Evolutionary conservation across 441 rosid species (phyloP), one percentile per base, ranked within the genome.

Genomic region (Corymbia citriodora): DNA sequence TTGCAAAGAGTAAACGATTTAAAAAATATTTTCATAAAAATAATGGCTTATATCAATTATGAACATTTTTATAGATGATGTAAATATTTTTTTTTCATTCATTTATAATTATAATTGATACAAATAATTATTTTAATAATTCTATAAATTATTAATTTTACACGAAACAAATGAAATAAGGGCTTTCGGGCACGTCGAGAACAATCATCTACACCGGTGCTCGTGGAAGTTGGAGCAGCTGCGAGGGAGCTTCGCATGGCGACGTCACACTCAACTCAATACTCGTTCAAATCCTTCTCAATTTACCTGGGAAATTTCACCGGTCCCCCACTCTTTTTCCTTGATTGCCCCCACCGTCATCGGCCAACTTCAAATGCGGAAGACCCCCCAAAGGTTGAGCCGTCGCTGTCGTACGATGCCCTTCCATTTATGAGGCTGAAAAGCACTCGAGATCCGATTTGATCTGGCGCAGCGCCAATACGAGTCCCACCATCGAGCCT

Each of bases 21-120:
- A 2, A 3, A 70, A 72, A 33, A 70, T 33, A 2, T 10, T 40
- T 74, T 74, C 0, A 29, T 63, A 29, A 63, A 18, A 13, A 36
- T 6, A 6, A 79, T 13, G 2, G 0, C 3, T 23, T 1, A 1
- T 45, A 45, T 12, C 2, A 4, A n/a, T n/a, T n/a, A n/a, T n/a
- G n/a, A n/a, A n/a, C 1, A 70, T 70, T 16, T 70, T 33, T 10
- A 3, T 70, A 1, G 8, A 33, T 0, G 4, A 70, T 33, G 23
- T 18, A 72, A 18, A 33, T 72, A 33, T 17, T 5, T 36, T 7
- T 14, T 8, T 15, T 2, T 17, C 12, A 0, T 0, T 31, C 21
- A 68, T 68, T 31, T 68, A 68, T 17, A 1, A 8, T 31, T 17
- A 9, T 19, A 31, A 0, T 40, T 0, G 13, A 68, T 68, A 31